Conservation (phyloP, 2,329 filamentous ascomycete genomes). For the Diplodia corticola region DNA sequence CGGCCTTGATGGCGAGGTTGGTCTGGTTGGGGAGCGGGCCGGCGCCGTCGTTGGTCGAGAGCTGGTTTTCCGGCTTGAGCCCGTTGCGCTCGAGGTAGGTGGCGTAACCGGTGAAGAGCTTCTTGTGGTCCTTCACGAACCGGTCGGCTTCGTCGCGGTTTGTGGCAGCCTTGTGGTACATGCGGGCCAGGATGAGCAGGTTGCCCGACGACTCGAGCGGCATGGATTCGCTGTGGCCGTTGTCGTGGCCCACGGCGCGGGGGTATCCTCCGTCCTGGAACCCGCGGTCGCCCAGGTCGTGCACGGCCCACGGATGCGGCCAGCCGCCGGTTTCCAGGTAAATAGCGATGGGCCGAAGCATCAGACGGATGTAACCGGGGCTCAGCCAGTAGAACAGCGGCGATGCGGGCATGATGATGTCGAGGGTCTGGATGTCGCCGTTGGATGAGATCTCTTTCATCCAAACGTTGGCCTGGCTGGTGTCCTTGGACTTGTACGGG, state of each 20-base stretch:
- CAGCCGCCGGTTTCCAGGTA: conserved; percentile 46
- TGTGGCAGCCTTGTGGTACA: conserved; percentile 41
- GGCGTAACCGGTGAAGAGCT: conserved; percentile 41
- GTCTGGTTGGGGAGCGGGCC: conserved; percentile 47
- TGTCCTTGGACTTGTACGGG: conserved; percentile 32
- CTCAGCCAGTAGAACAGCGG: conserved; percentile 47
- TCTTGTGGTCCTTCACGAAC: conserved; percentile 34
- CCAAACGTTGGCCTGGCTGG: conserved; percentile 38
- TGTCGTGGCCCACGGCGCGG: conserved; percentile 43
- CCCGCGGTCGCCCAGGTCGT: conserved; percentile 39
- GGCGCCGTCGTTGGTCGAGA: conserved; percentile 47
- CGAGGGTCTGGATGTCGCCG: conserved; percentile 47
- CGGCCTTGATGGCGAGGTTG: conserved; percentile 50
- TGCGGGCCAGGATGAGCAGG: conserved; percentile 42
- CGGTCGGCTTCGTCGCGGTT: conserved; percentile 36
- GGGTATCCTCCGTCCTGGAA: conserved; percentile 35
- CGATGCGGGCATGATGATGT: conserved; percentile 46
- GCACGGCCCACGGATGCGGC: conserved; percentile 41
- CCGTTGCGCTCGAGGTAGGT: conserved; percentile 44
- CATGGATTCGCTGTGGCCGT: conserved; percentile 43
- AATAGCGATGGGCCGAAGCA: conserved; percentile 46
- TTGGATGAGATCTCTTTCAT: conserved; percentile 48
- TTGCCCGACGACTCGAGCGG: conserved; percentile 46
- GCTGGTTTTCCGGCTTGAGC: conserved; percentile 41
- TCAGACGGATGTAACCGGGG: conserved; percentile 46